These are phyloP conservation scores for Pseudogymnoascus sp. DNA, from an alignment of 2,329 filamentous ascomycete genomes.

Conservation along the genomic window DNA sequence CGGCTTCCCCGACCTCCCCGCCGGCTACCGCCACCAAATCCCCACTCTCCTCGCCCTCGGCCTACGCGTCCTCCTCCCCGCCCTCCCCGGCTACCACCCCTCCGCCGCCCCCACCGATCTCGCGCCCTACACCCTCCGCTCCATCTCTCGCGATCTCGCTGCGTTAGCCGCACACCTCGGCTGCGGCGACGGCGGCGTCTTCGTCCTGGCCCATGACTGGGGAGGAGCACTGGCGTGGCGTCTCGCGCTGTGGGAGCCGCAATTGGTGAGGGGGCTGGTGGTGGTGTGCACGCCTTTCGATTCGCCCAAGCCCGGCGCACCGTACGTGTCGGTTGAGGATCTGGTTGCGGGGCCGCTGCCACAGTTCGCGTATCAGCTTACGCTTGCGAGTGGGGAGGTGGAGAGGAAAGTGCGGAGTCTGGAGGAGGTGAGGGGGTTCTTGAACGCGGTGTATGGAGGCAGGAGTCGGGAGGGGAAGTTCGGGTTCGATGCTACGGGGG, in stretches of 20 bases:
- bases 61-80: constrained; percentile 71
- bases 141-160: constrained; percentile 64
- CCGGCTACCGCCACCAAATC: constrained; percentile 87
- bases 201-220: constrained; percentile 91
- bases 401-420: constrained; percentile 49
- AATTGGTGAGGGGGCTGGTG: constrained; percentile 67
- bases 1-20: constrained; percentile 74
- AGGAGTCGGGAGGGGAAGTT: constrained; percentile 43
- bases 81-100: constrained; percentile 78
- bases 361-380: constrained; percentile 77
- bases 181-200: constrained; percentile 45
- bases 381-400: constrained; percentile 61
- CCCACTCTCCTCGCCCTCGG: constrained; percentile 63
- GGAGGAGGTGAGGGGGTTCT: constrained; percentile 57
- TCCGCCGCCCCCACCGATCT: constrained; percentile 59
- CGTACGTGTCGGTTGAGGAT: constrained; percentile 49
- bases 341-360: constrained; percentile 48
- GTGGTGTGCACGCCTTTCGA: constrained; percentile 70
- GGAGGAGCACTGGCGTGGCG: constrained; percentile 73
- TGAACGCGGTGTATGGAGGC: constrained; percentile 65
- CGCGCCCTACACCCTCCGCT: constrained; percentile 61
- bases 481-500: constrained; percentile 50
- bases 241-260: constrained; percentile 62
- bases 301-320: constrained; percentile 37
- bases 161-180: constrained; percentile 50